Evolutionary conservation across 345 rosid genomes (phyloP).

Genomic region (Xanthoceras sorbifolium): DNA sequence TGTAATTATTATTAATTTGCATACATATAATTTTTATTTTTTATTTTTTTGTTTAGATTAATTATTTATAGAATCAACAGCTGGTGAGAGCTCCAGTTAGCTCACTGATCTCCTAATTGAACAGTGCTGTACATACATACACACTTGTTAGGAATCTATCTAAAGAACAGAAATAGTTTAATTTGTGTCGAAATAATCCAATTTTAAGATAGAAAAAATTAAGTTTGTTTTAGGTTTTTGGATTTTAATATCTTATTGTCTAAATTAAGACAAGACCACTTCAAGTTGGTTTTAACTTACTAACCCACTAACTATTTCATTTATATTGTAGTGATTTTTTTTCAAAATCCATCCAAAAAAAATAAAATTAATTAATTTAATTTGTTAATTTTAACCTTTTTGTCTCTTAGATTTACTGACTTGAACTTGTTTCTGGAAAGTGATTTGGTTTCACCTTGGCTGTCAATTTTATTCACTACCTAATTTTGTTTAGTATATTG

Average conservation of each 20-base stretch:
- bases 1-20: too few relatives aligned
- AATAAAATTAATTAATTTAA: not conserved
- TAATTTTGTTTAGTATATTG: constrained; percentile 7
- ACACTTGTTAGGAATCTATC: too few relatives aligned
- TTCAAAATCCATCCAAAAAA: not conserved
- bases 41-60: not conserved
- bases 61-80: not conserved
- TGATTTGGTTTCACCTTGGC: constrained; percentile 8
- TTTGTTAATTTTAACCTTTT: constrained; percentile 3
- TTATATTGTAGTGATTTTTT: not conserved
- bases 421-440: not conserved
- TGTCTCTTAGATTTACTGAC: not conserved
- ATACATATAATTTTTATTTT: too few relatives aligned
- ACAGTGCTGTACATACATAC: too few relatives aligned
- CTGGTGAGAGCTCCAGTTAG: not conserved
- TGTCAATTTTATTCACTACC: constrained; percentile 5
- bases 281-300: constrained; percentile 22
- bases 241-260: not conserved
- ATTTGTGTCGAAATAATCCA: too few relatives aligned
- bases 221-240: not conserved
- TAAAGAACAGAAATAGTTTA: too few relatives aligned
- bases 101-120: too few relatives aligned
- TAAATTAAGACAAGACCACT: constrained; percentile 14
- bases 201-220: too few relatives aligned
- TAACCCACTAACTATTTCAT: constrained; percentile 8